Conservation (phyloP, 768 basidiomycete genomes). For the Collybia sordida region DNA sequence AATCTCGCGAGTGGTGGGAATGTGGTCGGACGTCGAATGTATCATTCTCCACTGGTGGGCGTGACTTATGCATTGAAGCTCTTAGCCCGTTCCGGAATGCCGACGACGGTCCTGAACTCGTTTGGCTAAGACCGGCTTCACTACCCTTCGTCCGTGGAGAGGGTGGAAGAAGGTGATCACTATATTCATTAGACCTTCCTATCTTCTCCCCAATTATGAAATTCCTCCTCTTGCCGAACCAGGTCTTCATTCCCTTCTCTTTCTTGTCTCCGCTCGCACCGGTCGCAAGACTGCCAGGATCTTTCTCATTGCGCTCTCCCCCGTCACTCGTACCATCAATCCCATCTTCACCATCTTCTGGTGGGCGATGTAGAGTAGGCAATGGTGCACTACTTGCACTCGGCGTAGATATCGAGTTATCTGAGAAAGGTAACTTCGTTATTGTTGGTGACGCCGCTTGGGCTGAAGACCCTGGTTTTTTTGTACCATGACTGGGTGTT, state of each 20-base stretch:
- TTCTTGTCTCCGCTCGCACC: constrained; percentile 31
- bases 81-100: constrained; percentile 24
- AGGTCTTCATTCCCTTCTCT: constrained; percentile 38
- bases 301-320: too few relatives aligned
- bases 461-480: neutral
- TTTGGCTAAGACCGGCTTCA: neutral
- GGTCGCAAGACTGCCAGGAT: neutral
- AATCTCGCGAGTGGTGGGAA: neutral
- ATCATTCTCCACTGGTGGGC: constrained; percentile 22
- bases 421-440: constrained; percentile 13
- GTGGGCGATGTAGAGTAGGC: too few relatives aligned
- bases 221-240: constrained; percentile 57
- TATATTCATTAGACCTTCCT: constrained; percentile 10
- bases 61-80: constrained; percentile 12
- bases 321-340: neutral
- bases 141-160: neutral
- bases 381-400: too few relatives aligned
- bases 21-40: neutral
- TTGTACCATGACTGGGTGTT: too few relatives aligned
- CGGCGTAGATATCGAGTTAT: neutral
- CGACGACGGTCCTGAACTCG: neutral
- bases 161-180: neutral
- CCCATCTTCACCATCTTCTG: neutral
- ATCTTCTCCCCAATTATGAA: constrained; percentile 35
- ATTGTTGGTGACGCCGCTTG: neutral